Conservation (phyloP, 2,329 filamentous ascomycete genomes). For the Neoscytalidium dimidiatum region DNA sequence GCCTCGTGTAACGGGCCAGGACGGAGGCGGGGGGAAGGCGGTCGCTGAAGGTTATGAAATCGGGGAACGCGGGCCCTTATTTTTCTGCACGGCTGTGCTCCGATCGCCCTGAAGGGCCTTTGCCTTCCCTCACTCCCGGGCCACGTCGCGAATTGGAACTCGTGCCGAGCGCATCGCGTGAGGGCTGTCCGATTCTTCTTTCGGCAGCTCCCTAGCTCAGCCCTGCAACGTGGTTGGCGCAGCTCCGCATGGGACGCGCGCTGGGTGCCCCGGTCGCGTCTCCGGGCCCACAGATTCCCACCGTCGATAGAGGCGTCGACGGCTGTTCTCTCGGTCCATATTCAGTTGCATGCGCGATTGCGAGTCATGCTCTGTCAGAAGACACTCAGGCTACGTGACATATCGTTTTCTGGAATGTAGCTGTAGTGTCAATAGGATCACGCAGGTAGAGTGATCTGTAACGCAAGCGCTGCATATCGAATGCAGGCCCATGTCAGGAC, state of each 20-base stretch:
- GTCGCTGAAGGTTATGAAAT: background rate
- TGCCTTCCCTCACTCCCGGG: background rate
- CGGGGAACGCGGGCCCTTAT: background rate
- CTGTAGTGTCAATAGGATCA: background rate
- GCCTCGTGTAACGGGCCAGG: background rate
- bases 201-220: background rate
- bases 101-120: background rate
- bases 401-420: background rate
- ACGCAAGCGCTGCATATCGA: background rate
- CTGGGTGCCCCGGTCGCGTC: background rate
- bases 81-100: background rate
- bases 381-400: background rate
- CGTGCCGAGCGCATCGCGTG: background rate
- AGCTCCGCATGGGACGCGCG: background rate
- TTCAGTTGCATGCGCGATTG: background rate
- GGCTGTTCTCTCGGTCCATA: background rate
- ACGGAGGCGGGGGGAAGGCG: background rate
- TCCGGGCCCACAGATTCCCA: background rate
- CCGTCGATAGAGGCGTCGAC: background rate
- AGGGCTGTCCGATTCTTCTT: background rate
- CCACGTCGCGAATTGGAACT: background rate
- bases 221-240: background rate
- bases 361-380: background rate
- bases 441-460: background rate
- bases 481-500: no score